Conservation (phyloP, 208 protist genomes). For the Trypanosoma platydactyli region DNA sequence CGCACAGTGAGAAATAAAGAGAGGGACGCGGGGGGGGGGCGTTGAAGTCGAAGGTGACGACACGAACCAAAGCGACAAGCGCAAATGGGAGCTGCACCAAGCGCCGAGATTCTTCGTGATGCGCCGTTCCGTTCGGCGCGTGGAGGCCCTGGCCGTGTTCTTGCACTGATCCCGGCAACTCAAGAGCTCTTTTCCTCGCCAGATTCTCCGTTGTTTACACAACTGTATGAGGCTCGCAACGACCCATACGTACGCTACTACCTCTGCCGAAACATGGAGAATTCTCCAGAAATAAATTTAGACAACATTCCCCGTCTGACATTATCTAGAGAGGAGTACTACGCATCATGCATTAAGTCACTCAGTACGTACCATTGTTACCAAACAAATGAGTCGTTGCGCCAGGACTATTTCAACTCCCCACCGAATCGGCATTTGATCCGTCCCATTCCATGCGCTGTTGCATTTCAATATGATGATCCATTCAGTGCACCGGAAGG, state of each 20-base stretch:
- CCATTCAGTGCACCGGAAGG: conserved; percentile 40
- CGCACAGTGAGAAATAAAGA: not conserved
- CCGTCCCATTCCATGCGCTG: conserved; percentile 53
- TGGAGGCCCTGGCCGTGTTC: conserved; percentile 28
- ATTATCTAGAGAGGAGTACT: conserved; percentile 38
- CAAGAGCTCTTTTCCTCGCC: conserved; percentile 55
- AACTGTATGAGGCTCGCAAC: conserved; percentile 57
- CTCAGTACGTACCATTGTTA: conserved; percentile 9
- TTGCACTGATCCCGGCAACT: conserved; percentile 57
- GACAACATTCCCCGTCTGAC: conserved; percentile 43
- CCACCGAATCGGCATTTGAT: conserved; percentile 22
- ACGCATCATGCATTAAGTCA: conserved; percentile 15
- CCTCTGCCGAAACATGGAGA: conserved; percentile 32
- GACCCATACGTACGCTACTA: conserved; percentile 77
- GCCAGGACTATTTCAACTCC: conserved; percentile 27
- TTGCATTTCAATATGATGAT: conserved; percentile 66
- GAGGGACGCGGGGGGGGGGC: not conserved
- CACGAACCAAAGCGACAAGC: not conserved
- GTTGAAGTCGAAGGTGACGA: not conserved
- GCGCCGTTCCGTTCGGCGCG: conserved; percentile 47
- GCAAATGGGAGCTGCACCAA: conserved; percentile 69
- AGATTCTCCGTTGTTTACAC: conserved; percentile 48
- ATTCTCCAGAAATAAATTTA: conserved; percentile 25
- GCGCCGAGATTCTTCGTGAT: conserved; percentile 39
- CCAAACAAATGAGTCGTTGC: conserved; percentile 38